A percentile compares a stretch with the other conserved stretches of the same genome.
These are phyloP conservation scores for Penicillium paxilli DNA, from an alignment of 495 filamentous ascomycete species.

Conservation along the genomic window DNA sequence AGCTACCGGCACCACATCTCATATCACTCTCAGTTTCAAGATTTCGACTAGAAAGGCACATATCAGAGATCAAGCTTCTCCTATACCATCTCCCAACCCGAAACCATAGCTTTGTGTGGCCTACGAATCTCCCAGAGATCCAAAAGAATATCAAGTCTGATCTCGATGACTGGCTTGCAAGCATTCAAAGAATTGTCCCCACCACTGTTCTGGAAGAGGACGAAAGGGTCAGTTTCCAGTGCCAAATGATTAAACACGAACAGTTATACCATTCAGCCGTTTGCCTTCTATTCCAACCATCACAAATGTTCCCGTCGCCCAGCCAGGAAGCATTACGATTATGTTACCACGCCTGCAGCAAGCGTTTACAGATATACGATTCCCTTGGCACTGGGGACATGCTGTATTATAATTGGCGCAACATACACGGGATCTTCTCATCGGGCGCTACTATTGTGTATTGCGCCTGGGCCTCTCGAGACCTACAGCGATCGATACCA, in stretches of 20 bases:
- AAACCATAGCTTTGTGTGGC: constrained; percentile 15
- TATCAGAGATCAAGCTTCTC: constrained; percentile 28
- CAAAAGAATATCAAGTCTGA: constrained; percentile 16
- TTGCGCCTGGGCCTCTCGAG: constrained; percentile 24
- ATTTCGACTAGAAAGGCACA: constrained; percentile 18
- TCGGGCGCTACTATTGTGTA: constrained; percentile 27
- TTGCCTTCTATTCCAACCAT: constrained; percentile 22
- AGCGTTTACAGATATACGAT: constrained; percentile 21
- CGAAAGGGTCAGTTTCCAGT: constrained; percentile 1
- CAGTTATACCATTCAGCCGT: constrained; percentile 17
- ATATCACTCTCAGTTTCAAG: constrained; percentile 15
- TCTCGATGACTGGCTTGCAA: constrained; percentile 19
- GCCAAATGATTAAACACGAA: constrained; percentile 16
- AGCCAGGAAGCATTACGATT: constrained; percentile 12
- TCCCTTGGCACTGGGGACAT: constrained; percentile 11
- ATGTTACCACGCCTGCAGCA: constrained; percentile 21
- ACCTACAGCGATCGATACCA: constrained; percentile 10
- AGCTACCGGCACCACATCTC: constrained; percentile 3
- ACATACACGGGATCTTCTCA: constrained; percentile 27
- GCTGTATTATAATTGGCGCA: constrained; percentile 25
- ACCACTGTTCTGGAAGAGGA: constrained; percentile 4
- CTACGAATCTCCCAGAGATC: constrained; percentile 9
- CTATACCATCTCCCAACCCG: constrained; percentile 22
- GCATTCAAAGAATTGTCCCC: not conserved
- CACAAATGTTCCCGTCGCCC: constrained; percentile 20